Evolutionary conservation across 768 basidiomycete genomes (phyloP), one percentile per base, ranked within the genome.

Genomic region (Trametes villosa): DNA sequence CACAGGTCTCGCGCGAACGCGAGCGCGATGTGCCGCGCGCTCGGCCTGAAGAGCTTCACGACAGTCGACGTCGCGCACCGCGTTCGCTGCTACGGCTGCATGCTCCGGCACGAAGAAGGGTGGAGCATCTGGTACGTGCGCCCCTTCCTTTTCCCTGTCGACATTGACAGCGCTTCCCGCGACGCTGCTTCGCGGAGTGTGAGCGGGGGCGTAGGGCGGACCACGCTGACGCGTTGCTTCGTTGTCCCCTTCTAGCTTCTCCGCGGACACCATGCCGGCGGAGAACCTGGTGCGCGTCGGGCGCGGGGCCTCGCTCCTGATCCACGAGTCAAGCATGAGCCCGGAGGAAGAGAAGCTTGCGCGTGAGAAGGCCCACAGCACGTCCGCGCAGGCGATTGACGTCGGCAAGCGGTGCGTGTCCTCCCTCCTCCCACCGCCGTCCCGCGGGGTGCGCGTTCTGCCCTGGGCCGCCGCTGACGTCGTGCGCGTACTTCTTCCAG

Each of bases 241-340:
- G 22, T n/a, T 27, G n/a, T 13, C 50, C 15, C 36, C 9, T n/a
- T 38, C 34, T 64, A 96, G 95, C 22, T 98, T 91, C 70, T 98
- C 96, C 4, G 96, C 88, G 6, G 96, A 98, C 71, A 98, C 96
- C 1, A 79, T 83, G 70, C 95, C 96, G 0, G 84, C 87, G 9
- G 77, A 87, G 12, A 78, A 78, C 27, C 78, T 98, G 4, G 84
- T 88, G 24, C 70, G 78, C 44, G 86, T 84, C 0, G 96, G 91
- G 0, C 68, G 78, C 60, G 73, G 76, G 54, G 88, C 90, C 0
- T 94, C 94, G 0, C 76, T 98, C 1, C 79, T 98, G 41, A 94
- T 98, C 31, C 96, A 98, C 68, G 96, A 98, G 72, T 92, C 96
- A 0, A 94, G 94, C 3, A 88, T 98, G 83, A 91, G 86, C 1